A percentile compares a stretch with the other conserved stretches of the same genome.
These are phyloP conservation scores for Chaetomiaceae sp. DNA, from an alignment of 2,329 filamentous ascomycete genomes.

Conservation along the genomic window DNA sequence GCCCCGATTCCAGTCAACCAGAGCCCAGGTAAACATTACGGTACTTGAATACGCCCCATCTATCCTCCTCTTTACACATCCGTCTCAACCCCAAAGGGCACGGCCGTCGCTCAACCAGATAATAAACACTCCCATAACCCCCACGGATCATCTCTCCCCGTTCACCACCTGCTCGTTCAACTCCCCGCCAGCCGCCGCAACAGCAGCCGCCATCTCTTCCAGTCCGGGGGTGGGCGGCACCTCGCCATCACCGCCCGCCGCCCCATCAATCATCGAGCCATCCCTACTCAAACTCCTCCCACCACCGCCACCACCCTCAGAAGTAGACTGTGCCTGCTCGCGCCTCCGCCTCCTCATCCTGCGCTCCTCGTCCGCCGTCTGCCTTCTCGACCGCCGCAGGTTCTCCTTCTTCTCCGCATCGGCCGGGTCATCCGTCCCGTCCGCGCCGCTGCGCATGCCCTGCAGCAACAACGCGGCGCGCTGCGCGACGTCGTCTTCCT, in stretches of 20 bases:
- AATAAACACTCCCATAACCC: neutral
- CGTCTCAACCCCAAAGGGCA: no score
- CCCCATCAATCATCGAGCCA: constrained; percentile 33
- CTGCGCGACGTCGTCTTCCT: constrained; percentile 73
- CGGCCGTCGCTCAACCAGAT: neutral
- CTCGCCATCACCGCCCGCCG: constrained; percentile 13
- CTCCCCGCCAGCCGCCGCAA: constrained; percentile 15
- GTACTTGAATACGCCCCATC: constrained; percentile 23
- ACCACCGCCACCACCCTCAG: constrained; percentile 44
- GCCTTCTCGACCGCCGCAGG: constrained; percentile 57
- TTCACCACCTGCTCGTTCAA: neutral
- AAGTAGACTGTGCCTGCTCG: constrained; percentile 49
- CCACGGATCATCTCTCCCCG: neutral
- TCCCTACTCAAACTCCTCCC: constrained; percentile 11
- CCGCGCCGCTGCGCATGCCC: constrained; percentile 64
- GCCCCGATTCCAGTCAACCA: neutral
- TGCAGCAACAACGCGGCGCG: constrained; percentile 79
- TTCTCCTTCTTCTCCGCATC: constrained; percentile 53
- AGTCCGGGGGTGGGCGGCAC: constrained; percentile 26
- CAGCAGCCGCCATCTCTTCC: constrained; percentile 23
- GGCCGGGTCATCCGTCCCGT: constrained; percentile 56
- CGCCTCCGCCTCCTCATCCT: constrained; percentile 62
- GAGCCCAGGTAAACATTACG: constrained; percentile 26
- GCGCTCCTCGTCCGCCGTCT: constrained; percentile 76
- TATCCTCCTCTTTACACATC: constrained; percentile 3